A percentile compares a stretch with the other conserved stretches of the same genome.
Conservation (phyloP, 1,139 yeast species). For the Suhomyces bribrorum region DNA sequence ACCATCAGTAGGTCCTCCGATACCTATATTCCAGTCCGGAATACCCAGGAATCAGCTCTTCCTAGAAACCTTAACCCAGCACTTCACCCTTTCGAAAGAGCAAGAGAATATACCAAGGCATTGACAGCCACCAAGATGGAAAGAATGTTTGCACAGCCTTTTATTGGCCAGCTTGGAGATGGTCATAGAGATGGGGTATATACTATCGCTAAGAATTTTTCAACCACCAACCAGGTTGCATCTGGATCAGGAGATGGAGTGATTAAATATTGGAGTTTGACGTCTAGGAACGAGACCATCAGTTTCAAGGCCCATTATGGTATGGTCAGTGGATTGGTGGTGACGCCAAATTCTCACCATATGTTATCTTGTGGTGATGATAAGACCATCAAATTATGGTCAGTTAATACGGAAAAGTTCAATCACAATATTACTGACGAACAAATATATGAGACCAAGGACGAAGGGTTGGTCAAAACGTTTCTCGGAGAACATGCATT, state of each 20-base stretch:
- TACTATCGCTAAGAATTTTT: conserved; percentile 76
- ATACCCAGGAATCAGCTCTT: conserved; percentile 81
- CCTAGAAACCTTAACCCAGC: conserved; percentile 94
- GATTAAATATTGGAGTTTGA: conserved; percentile 88
- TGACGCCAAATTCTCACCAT: conserved; percentile 63
- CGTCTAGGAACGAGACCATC: conserved; percentile 68
- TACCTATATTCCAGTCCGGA: conserved; percentile 86
- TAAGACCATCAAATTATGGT: conserved; percentile 87
- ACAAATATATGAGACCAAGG: conserved; percentile 33
- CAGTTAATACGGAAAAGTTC: conserved; percentile 46
- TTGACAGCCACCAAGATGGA: conserved; percentile 93
- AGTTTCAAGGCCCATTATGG: conserved; percentile 91
- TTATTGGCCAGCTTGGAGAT: conserved; percentile 89
- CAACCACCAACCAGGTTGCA: conserved; percentile 72
- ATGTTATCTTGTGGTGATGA: conserved; percentile 90
- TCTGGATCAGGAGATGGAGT: conserved; percentile 96
- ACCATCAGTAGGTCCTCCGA: conserved; percentile 91
- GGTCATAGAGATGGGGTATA: conserved; percentile 98
- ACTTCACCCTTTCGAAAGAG: conserved; percentile 94
- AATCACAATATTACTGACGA: conserved; percentile 36
- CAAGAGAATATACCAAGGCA: conserved; percentile 94
- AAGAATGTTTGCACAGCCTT: conserved; percentile 97
- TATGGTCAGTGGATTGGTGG: conserved; percentile 82
- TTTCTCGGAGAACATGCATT: conserved; percentile 84
- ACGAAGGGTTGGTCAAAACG: conserved; percentile 64